These are phyloP conservation scores for Boletus sp. DNA, from an alignment of 768 basidiomycete species.

Conservation along the genomic window DNA sequence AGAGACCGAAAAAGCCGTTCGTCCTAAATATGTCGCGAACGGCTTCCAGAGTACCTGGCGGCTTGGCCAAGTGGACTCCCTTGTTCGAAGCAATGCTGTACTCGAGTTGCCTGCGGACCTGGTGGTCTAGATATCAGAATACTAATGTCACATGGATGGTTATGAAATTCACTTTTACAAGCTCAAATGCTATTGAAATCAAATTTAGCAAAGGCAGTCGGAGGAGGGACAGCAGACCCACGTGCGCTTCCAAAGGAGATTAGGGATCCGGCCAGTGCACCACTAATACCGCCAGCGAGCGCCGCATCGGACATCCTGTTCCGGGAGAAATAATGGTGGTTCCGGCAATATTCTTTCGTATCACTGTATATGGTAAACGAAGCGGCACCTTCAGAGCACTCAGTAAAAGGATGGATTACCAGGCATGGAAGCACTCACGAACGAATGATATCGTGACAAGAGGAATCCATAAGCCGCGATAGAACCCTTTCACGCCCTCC, in stretches of 20 bases:
- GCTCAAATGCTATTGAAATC: slow-evolving; percentile 68
- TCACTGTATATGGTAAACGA: slow-evolving; percentile 89
- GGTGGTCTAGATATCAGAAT: slow-evolving; percentile 15
- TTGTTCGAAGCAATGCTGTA: slow-evolving; percentile 84
- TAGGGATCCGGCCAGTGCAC: slow-evolving; percentile 83
- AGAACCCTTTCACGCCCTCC: slow-evolving; percentile 87
- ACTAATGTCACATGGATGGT: neutral
- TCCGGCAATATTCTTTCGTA: slow-evolving; percentile 71
- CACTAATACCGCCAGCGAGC: slow-evolving; percentile 75
- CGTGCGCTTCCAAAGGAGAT: slow-evolving; percentile 89
- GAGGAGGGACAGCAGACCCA: slow-evolving; percentile 40
- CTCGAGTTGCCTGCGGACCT: slow-evolving; percentile 91
- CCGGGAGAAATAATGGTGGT: slow-evolving; percentile 55
- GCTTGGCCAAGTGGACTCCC: slow-evolving; percentile 64
- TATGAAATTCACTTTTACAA: slow-evolving; percentile 71
- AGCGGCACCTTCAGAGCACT: slow-evolving; percentile 59
- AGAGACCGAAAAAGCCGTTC: slow-evolving; percentile 64
- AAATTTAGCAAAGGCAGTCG: slow-evolving; percentile 19
- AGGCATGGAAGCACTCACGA: slow-evolving; percentile 54
- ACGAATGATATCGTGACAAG: slow-evolving; percentile 95
- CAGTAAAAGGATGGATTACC: neutral
- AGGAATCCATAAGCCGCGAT: slow-evolving; percentile 88
- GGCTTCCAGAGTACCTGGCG: slow-evolving; percentile 75
- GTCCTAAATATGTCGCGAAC: slow-evolving; percentile 72
- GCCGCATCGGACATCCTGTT: slow-evolving; percentile 67